These are phyloP conservation scores for Penicillium chermesinum DNA, from an alignment of 495 filamentous ascomycete species.

Conservation along the genomic window DNA sequence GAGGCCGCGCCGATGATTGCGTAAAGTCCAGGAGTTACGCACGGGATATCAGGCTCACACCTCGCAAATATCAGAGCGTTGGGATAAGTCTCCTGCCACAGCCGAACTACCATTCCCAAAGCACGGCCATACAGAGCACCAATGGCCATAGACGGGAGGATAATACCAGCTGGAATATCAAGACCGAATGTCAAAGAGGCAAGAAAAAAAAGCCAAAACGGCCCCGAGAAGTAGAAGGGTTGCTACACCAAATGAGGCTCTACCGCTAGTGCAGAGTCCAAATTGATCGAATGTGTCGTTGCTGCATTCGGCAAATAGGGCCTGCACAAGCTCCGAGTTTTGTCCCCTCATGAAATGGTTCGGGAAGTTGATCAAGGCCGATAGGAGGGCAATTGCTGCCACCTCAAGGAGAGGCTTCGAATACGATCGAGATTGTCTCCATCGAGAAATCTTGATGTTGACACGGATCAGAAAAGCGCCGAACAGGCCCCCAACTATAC, in stretches of 20 bases:
- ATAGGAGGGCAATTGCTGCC: conserved; percentile 63
- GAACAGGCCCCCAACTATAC: conserved; percentile 86
- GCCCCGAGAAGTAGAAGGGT: conserved; percentile 74
- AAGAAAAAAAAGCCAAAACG: conserved; percentile 75
- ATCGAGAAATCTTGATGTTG: conserved; percentile 82
- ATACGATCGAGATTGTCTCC: conserved; percentile 59
- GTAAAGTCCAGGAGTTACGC: conserved; percentile 91
- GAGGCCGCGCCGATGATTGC: conserved; percentile 97
- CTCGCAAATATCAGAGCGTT: conserved; percentile 67
- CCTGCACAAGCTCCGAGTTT: conserved; percentile 84
- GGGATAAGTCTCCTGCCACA: conserved; percentile 79
- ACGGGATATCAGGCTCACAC: conserved; percentile 84
- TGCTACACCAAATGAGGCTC: conserved; percentile 66
- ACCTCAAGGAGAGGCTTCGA: conserved; percentile 73
- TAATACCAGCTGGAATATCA: conserved; percentile 94
- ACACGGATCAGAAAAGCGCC: conserved; percentile 91
- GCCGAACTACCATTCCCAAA: conserved; percentile 80
- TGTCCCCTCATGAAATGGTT: conserved; percentile 93
- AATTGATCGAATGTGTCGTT: conserved; percentile 74
- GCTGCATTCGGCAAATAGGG: conserved; percentile 86
- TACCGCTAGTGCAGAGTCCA: conserved; percentile 77
- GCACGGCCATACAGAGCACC: conserved; percentile 91
- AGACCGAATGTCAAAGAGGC: conserved; percentile 89
- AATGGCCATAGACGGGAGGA: conserved; percentile 95
- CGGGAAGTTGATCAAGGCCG: conserved; percentile 87